Base-by-base conservation (phyloP, 768 basidiomycete genomes). In the Mycena pura region DNA sequence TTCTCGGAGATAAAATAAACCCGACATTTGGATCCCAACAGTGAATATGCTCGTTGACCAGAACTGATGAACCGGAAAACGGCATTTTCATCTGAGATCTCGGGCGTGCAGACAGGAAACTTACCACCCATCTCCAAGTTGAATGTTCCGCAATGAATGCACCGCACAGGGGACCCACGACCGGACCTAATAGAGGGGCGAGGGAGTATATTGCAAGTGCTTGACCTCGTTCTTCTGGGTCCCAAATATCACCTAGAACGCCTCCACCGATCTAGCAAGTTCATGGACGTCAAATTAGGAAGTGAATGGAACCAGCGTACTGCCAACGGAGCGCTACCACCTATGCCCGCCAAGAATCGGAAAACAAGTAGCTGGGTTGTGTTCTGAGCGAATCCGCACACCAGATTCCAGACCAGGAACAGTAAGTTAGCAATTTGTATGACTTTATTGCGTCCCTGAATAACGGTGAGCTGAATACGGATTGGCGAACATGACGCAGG, bases 261-360 rank as follows among this genome's bases (percentile, higher is more conserved):
- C 88, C 91, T 22, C 88, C 90, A 48, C 89, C 90, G 48, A 81
- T 70, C 81, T 83, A 53, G 5, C 21, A n/a, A 27, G 9, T 50
- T 46, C 24, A 44, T 9, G 17, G 34, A 27, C 4, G 6, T 22
- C 77, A 77, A 2, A 82, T 47, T 76, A 3, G 76, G 68, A 3
- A 78, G 60, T 64, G 80, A 76, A 14, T 78, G 77, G 53, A 79
- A 80, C 28, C 3, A 68, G 73, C 78, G n/a, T 63, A 90, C 84
- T 5, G 85, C 73, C 2, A 90, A 74, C 6, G 90, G 88, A 0
- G 90, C 90, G 52, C 88, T 87, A 0, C 90, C 91, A 25, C 91
- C 91, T 2, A 92, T 58, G 2, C 91, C 90, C 1, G 89, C 75
- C 2, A 92, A 72, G 63, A 92, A 84, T 19, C 90, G 83, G 66